A percentile compares a stretch with the other conserved stretches of the same genome.
These are phyloP conservation scores for Potentilla sterilis DNA, from an alignment of 306 rosid species.

Conservation along the genomic window DNA sequence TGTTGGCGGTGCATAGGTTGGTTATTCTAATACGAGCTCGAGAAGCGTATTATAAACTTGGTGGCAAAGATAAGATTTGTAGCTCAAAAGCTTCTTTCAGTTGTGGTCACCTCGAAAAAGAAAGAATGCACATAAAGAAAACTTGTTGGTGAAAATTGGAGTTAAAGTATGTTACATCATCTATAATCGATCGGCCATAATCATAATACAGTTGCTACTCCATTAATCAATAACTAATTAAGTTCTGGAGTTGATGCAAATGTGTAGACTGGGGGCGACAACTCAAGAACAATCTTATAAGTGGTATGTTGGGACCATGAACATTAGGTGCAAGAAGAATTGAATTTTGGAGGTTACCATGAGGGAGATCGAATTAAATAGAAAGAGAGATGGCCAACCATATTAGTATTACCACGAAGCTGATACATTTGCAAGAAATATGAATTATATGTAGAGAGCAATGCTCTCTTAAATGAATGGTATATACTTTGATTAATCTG, in stretches of 20 bases:
- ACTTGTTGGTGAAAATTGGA: slow-evolving; percentile 5
- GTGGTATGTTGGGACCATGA: neutral
- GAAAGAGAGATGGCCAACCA: neutral
- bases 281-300: neutral
- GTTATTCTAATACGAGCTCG: neutral
- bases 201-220: slow-evolving; percentile 2
- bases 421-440: neutral
- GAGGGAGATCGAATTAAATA: neutral
- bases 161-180: neutral
- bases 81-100: slow-evolving; percentile 19
- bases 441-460: neutral
- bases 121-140: neutral
- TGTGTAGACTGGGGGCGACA: slow-evolving; percentile 1
- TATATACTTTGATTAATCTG: too few species aligned
- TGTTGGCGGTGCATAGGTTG: neutral
- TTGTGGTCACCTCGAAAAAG: slow-evolving; percentile 2
- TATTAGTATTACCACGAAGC: neutral
- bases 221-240: neutral
- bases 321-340: neutral
- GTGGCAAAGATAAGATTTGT: neutral
- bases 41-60: neutral
- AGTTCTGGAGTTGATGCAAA: neutral
- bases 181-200: slow-evolving; percentile 10
- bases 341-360: neutral
- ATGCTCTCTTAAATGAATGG: too few species aligned